Evolutionary conservation across 495 filamentous ascomycete genomes (phyloP).

Genomic region (Ramalina intermedia): DNA sequence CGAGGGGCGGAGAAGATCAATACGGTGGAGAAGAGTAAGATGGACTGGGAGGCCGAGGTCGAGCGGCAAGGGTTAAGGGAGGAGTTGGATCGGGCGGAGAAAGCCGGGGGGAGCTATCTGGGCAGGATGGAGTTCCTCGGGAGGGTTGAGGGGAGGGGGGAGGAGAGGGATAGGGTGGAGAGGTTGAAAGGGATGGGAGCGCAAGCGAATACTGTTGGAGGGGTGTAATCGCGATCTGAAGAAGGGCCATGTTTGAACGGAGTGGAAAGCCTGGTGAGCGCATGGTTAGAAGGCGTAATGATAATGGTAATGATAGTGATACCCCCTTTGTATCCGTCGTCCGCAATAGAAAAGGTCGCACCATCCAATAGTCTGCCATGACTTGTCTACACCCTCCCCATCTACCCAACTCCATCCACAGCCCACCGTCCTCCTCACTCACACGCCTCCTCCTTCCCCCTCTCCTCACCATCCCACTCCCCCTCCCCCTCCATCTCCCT

Average conservation of each 20-base stretch:
- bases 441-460: too few relatives aligned
- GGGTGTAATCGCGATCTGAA: neutral
- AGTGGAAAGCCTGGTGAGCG: neutral
- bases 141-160: conserved; percentile 59
- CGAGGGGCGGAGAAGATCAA: conserved; percentile 66
- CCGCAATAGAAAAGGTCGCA: neutral
- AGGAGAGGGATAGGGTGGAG: conserved; percentile 56
- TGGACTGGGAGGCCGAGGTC: conserved; percentile 93
- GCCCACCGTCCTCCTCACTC: neutral
- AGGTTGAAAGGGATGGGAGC: conserved; percentile 39
- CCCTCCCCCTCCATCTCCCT: too few relatives aligned
- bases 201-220: neutral
- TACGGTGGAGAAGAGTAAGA: conserved; percentile 83
- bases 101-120: conserved; percentile 68
- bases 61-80: conserved; percentile 85
- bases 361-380: neutral
- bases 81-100: conserved; percentile 72
- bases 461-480: too few relatives aligned
- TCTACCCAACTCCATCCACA: conserved; percentile 31
- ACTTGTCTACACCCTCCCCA: neutral
- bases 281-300: neutral
- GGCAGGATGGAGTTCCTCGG: conserved; percentile 82
- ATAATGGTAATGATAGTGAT: neutral
- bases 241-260: neutral
- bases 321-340: neutral